These are phyloP conservation scores for Millerozyma miso DNA, from an alignment of 805 yeast species.

Conservation along the genomic window DNA sequence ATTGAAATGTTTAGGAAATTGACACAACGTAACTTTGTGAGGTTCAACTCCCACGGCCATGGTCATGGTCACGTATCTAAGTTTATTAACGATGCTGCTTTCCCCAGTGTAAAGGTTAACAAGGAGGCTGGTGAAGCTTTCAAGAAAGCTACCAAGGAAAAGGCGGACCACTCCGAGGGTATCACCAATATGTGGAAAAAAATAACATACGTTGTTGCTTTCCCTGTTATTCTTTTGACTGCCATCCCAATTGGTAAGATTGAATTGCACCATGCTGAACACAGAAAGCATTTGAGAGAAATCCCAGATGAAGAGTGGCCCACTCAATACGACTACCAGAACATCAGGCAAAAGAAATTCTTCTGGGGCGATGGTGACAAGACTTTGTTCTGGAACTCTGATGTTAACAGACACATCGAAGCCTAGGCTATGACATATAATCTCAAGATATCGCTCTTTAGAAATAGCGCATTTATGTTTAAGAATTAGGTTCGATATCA, in stretches of 20 bases:
- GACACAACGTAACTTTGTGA: constrained; percentile 34
- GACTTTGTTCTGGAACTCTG: constrained; percentile 94
- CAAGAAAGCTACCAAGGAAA: constrained; percentile 55
- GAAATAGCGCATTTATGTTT: background rate
- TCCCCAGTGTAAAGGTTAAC: constrained; percentile 34
- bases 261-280: constrained; percentile 87
- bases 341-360: constrained; percentile 80
- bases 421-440: constrained; percentile 9
- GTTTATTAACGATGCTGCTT: constrained; percentile 36
- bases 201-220: constrained; percentile 71
- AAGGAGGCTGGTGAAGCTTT: constrained; percentile 70
- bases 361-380: constrained; percentile 99
- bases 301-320: constrained; percentile 92
- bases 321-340: constrained; percentile 82
- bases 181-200: constrained; percentile 83
- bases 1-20: constrained; percentile 32
- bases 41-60: constrained; percentile 29
- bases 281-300: constrained; percentile 71
- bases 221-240: constrained; percentile 74
- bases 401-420: constrained; percentile 80
- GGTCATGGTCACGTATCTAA: constrained; percentile 41
- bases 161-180: constrained; percentile 73
- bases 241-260: constrained; percentile 76
- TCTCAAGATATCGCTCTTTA: background rate
- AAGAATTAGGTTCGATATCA: background rate